These are phyloP conservation scores for Chionographis japonica DNA, from an alignment of 106 monocot genomes.

Conservation along the genomic window DNA sequence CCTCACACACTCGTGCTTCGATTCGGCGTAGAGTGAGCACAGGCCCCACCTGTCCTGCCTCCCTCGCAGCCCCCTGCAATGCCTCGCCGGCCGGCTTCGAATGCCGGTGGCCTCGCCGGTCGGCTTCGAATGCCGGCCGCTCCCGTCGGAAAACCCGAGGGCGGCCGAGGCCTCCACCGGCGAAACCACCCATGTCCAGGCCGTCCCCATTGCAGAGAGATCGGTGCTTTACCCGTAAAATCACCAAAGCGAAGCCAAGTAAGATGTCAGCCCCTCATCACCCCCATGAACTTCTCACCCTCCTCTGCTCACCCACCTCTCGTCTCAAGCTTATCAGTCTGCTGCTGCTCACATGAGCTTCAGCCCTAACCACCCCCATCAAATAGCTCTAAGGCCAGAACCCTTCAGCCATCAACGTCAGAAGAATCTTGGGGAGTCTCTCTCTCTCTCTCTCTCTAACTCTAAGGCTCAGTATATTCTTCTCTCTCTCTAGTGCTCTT, in stretches of 20 bases:
- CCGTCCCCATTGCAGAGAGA: slow-evolving; percentile 12
- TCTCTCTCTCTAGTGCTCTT: background rate
- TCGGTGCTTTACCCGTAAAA: too few species aligned
- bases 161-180: slow-evolving; percentile 10
- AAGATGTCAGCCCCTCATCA: too few species aligned
- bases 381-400: too few species aligned
- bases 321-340: too few species aligned
- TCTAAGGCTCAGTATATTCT: background rate
- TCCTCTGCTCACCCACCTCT: too few species aligned
- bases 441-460: too few species aligned
- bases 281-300: too few species aligned
- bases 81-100: background rate
- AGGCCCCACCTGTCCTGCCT: slow-evolving; percentile 2
- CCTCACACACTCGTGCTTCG: slow-evolving; percentile 18
- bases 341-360: too few species aligned
- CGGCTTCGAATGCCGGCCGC: background rate
- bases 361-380: too few species aligned
- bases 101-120: background rate
- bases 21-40: slow-evolving; percentile 10
- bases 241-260: too few species aligned
- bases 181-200: slow-evolving; percentile 10
- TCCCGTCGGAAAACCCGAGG: background rate
- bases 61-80: background rate
- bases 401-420: too few species aligned
- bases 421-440: background rate